phyloP scores from a whole-genome alignment of 2,329 filamentous ascomycete genomes.

The Ophiostoma ulmi region DNA sequence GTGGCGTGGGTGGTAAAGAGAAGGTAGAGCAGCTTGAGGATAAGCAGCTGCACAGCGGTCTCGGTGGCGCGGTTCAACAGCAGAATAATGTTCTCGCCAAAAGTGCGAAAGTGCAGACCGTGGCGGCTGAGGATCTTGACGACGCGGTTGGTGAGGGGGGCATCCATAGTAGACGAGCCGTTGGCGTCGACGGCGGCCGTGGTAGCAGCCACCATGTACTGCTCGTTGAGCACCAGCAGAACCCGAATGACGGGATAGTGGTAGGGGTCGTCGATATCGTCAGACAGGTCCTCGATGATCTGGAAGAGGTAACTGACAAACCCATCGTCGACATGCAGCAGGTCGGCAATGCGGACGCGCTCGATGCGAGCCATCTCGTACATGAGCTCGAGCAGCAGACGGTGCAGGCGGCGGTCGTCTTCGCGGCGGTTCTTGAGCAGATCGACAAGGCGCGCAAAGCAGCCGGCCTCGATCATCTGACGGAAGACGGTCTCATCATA shows the following conservation, averaged over 20 bases:
- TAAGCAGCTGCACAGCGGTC: conserved; percentile 90
- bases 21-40: conserved; percentile 90
- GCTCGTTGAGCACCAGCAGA: conserved; percentile 92
- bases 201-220: conserved; percentile 82
- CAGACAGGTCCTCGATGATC: conserved; percentile 80
- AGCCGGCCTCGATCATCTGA: conserved; percentile 80
- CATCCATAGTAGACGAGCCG: conserved; percentile 27
- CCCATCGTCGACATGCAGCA: conserved; percentile 69
- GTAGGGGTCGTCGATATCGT: conserved; percentile 86
- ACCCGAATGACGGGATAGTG: conserved; percentile 94
- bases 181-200: conserved; percentile 40
- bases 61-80: conserved; percentile 92
- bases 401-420: conserved; percentile 67
- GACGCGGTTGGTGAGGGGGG: conserved; percentile 79
- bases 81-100: conserved; percentile 95
- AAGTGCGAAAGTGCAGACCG: conserved; percentile 80
- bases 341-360: conserved; percentile 67
- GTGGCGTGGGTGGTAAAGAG: conserved; percentile 88
- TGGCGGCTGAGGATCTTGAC: conserved; percentile 83
- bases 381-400: conserved; percentile 76
- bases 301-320: conserved; percentile 81
- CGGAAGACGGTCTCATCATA: conserved; percentile 72
- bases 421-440: conserved; percentile 64
- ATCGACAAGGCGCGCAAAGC: conserved; percentile 77
- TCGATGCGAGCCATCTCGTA: conserved; percentile 98